Conservation (phyloP, 306 rosid species). For the Leucaena leucocephala region DNA sequence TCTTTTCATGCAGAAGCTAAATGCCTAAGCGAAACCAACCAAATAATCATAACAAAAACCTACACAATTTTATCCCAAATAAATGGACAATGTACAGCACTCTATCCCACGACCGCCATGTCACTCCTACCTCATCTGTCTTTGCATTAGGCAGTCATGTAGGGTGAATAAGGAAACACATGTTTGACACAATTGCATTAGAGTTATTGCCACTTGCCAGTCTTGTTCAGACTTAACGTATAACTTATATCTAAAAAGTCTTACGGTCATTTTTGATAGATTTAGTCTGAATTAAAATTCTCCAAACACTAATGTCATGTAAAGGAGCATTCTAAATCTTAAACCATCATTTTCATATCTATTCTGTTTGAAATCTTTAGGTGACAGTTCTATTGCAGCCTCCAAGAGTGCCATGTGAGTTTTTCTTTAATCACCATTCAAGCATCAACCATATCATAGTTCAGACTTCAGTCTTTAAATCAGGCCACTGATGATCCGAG, state of each 20-base stretch:
- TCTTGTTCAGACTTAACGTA: neutral
- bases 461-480: neutral
- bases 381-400: neutral
- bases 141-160: neutral
- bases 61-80: neutral
- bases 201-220: neutral
- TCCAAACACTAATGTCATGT: neutral
- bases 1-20: neutral
- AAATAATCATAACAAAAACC: slow-evolving; percentile 9
- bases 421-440: neutral
- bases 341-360: neutral
- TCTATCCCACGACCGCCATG: neutral
- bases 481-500: neutral
- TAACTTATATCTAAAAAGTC: neutral
- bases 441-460: neutral
- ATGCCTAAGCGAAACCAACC: neutral
- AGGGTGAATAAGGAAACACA: neutral
- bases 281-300: neutral
- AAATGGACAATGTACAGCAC: neutral
- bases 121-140: neutral
- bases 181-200: slow-evolving; percentile 14
- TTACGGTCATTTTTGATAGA: neutral
- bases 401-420: neutral
- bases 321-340: neutral
- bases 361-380: neutral